Conservation (phyloP, 306 rosid species). For the Rubus idaeus region DNA sequence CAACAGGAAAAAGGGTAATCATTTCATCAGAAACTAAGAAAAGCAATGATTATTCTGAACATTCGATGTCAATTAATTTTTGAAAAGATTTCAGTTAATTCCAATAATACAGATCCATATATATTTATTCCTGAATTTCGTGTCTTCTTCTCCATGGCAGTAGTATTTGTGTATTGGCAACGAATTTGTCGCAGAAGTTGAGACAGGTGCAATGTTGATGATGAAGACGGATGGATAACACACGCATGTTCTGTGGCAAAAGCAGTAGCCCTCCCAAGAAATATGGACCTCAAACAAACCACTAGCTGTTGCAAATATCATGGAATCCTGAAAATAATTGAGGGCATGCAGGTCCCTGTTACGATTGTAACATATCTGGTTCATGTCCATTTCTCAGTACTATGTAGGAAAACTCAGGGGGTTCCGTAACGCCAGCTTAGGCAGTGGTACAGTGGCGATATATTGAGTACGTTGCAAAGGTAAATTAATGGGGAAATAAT, state of each 20-base stretch:
- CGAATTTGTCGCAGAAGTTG: slow-evolving; percentile 37
- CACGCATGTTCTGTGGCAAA: slow-evolving; percentile 43
- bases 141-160: not conserved
- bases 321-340: not conserved
- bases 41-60: not conserved
- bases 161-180: slow-evolving; percentile 1
- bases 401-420: not conserved
- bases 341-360: not conserved
- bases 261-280: slow-evolving; percentile 19
- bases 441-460: too few species aligned
- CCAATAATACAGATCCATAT: not conserved
- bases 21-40: too few species aligned
- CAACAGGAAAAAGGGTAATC: not conserved
- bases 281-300: slow-evolving; percentile 32
- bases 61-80: not conserved
- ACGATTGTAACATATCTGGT: not conserved
- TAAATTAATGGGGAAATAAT: too few species aligned
- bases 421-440: too few species aligned
- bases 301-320: slow-evolving; percentile 8
- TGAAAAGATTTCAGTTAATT: not conserved
- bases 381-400: slow-evolving; percentile 1
- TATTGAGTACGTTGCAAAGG: too few species aligned
- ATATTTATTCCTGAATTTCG: not conserved
- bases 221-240: slow-evolving; percentile 29
- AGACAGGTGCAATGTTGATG: slow-evolving; percentile 47